Conservation (phyloP, 1,284 basidiomycete species). For the Malassezia equina region DNA sequence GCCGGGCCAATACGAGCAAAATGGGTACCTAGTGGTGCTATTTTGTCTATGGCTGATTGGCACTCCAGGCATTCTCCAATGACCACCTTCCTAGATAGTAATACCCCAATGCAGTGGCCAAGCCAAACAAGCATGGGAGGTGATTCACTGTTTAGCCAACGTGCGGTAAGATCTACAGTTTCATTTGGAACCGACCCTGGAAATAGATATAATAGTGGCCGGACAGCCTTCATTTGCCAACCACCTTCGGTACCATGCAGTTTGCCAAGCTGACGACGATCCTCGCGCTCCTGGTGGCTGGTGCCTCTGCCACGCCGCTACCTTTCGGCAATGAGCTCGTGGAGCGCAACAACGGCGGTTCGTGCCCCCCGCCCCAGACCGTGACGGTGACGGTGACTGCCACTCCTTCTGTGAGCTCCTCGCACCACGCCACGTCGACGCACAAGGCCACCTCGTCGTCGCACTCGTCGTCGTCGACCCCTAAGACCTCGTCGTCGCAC, state of each 20-base stretch:
- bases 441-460: no score
- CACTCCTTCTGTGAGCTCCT: neutral
- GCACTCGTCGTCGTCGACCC: neutral
- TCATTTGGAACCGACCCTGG: neutral
- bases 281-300: neutral
- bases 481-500: neutral
- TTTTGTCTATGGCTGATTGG: no score
- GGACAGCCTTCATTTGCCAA: neutral
- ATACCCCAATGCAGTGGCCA: neutral
- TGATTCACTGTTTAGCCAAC: neutral
- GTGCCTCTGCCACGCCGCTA: neutral
- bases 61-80: neutral
- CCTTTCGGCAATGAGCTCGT: neutral
- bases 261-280: neutral
- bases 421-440: neutral
- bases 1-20: neutral
- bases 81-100: neutral
- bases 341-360: neutral
- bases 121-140: neutral
- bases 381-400: neutral
- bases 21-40: neutral
- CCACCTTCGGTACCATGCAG: neutral
- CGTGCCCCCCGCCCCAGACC: neutral
- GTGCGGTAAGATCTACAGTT: neutral
- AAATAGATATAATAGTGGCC: neutral